Base-by-base conservation (phyloP, 495 filamentous ascomycete genomes). In the Aspergillus steynii region DNA sequence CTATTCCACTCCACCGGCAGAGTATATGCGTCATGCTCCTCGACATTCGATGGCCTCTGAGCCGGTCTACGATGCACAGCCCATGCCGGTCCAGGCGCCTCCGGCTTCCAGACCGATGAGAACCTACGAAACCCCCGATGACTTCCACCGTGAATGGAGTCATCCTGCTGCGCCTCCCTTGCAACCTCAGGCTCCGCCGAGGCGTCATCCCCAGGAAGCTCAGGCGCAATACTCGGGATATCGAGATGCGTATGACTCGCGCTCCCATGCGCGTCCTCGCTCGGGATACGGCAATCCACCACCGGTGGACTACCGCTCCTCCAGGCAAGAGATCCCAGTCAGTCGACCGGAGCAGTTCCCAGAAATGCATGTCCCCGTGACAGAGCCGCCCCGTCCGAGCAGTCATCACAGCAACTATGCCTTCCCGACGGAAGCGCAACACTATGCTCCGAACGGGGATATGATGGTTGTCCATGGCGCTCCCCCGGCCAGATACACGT, bases 131-230 rank as follows among this genome's bases (percentile, higher is more conserved):
- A 61, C 63, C 26, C 63, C 66, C 10, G 71, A 74, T 55, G 59
- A 67, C 57, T 68, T 74, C 26, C 65, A 71, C 2, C 63, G 66
- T 20, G 73, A 75, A 59, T 75, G 72, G 70, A 67, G 69, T 28
- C 37, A 55, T 12, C 52, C 68, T 2, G 61, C 62, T 37, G 68
- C 63, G 15, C 57, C 60, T 32, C 65, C 68, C 45, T 62, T 42
- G 54, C 25, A 53, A 32, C 58, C 56, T 2, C 25, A 53, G 6
- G 45, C 53, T 4, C 56, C 56, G 3, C 37, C 65, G 27, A 65
- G 64, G 58, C 64, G 64, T 47, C 61, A 60, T 8, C 61, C 66
- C 1, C 69, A 74, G 29, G 74, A 76, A 55, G 15, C 54, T 2
- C 49, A 64, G 8, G 15, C 54, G 1, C 49, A 64, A 6, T 68